These are phyloP conservation scores for Kuraishia capsulata DNA, from an alignment of 805 yeast species.

Conservation along the genomic window DNA sequence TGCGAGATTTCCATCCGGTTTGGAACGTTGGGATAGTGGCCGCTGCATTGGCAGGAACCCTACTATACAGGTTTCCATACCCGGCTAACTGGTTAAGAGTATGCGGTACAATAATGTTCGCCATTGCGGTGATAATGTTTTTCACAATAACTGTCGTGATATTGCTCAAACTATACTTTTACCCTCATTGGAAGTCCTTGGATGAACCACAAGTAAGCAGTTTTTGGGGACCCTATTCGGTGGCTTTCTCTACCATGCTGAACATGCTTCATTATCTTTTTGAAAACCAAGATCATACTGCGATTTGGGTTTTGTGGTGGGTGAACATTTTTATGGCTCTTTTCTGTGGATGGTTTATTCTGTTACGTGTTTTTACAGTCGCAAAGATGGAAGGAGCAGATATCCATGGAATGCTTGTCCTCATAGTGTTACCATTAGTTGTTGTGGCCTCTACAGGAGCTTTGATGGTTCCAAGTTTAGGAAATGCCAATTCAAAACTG, in stretches of 20 bases:
- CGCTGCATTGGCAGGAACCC: slow-evolving; percentile 58
- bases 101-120: slow-evolving; percentile 30
- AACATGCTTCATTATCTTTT: slow-evolving; percentile 43
- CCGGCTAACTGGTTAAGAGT: slow-evolving; percentile 12
- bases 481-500: slow-evolving; percentile 28
- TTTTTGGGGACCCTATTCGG: slow-evolving; percentile 73
- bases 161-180: slow-evolving; percentile 24
- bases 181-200: slow-evolving; percentile 18
- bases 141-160: slow-evolving; percentile 32
- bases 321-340: slow-evolving; percentile 46
- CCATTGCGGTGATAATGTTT: slow-evolving; percentile 40
- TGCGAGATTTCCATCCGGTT: slow-evolving; percentile 41
- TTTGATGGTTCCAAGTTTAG: slow-evolving; percentile 35
- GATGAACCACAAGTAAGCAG: slow-evolving; percentile 38
- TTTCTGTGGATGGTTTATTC: slow-evolving; percentile 50
- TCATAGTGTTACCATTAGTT: slow-evolving; percentile 75
- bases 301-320: slow-evolving; percentile 65
- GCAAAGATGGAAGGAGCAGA: slow-evolving; percentile 22
- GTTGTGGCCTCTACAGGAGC: slow-evolving; percentile 72
- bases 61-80: slow-evolving; percentile 55
- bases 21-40: slow-evolving; percentile 80
- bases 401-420: slow-evolving; percentile 48
- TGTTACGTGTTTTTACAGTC: slow-evolving; percentile 36
- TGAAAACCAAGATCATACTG: slow-evolving; percentile 19
- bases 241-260: slow-evolving; percentile 67